phyloP scores from a whole-genome alignment of 805 yeast species.

The Wickerhamiella hasegawae region DNA sequence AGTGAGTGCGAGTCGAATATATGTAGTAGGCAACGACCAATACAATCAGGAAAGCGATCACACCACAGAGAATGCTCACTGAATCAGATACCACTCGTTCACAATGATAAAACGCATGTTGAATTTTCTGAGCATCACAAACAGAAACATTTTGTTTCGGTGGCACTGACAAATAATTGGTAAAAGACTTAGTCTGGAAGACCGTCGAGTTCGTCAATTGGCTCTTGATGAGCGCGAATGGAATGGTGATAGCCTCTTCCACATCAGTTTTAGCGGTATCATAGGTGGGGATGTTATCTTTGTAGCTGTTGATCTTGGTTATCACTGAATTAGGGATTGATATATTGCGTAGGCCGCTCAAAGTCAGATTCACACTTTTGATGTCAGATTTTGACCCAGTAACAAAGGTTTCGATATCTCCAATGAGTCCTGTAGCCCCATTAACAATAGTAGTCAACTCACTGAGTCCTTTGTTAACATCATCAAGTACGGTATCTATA shows the following conservation, averaged over 20 bases:
- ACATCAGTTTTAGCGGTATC: conserved; percentile 46
- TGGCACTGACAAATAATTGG: neutral
- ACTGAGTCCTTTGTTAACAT: conserved; percentile 48
- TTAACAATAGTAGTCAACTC: conserved; percentile 45
- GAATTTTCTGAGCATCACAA: conserved; percentile 5
- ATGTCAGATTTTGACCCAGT: conserved; percentile 30
- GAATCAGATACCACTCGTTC: neutral
- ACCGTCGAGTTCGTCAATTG: conserved; percentile 21
- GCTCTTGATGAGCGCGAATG: conserved; percentile 36
- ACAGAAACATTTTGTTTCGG: neutral
- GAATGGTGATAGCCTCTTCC: conserved; percentile 34
- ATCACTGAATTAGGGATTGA: conserved; percentile 53
- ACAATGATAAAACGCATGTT: conserved; percentile 1
- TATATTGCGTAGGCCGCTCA: conserved; percentile 38
- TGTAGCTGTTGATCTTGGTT: conserved; percentile 34
- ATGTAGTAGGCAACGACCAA: conserved; percentile 3
- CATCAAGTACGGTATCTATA: conserved; percentile 35
- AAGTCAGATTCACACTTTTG: conserved; percentile 39
- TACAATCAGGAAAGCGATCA: conserved; percentile 6
- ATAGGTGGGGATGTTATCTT: conserved; percentile 46
- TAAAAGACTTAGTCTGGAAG: too few relatives aligned
- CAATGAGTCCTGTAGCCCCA: conserved; percentile 34
- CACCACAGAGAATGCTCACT: conserved; percentile 3
- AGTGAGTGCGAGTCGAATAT: conserved; percentile 4
- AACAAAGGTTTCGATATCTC: conserved; percentile 40